Conservation (phyloP, 495 filamentous ascomycete species). For the Hyaloscypha finlandica region DNA sequence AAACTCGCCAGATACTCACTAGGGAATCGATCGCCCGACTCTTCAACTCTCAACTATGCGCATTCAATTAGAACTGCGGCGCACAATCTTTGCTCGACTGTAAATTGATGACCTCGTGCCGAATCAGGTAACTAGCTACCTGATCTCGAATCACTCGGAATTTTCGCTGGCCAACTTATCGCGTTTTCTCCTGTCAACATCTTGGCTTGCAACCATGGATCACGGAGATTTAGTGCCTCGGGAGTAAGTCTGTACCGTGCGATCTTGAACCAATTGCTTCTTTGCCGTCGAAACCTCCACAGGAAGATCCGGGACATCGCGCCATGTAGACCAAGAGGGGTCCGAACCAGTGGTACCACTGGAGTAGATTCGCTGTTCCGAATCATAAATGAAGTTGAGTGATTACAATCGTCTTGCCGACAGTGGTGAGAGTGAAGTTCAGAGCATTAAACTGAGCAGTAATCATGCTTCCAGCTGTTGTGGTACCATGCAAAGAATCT, state of each 20-base stretch:
- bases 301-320: slow-evolving; percentile 26
- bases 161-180: slow-evolving; percentile 12
- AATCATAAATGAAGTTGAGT: too few species aligned
- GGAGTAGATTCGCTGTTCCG: too few species aligned
- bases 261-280: slow-evolving; percentile 37
- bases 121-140: slow-evolving; percentile 45
- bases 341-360: slow-evolving; percentile 32
- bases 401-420: slow-evolving; percentile 5
- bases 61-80: slow-evolving; percentile 45
- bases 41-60: slow-evolving; percentile 44
- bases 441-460: slow-evolving; percentile 31
- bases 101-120: slow-evolving; percentile 42
- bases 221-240: slow-evolving; percentile 16
- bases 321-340: slow-evolving; percentile 35
- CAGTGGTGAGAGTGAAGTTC: slow-evolving; percentile 9
- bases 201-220: not conserved
- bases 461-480: slow-evolving; percentile 28
- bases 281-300: slow-evolving; percentile 27
- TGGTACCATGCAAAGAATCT: not conserved
- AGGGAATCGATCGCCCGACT: slow-evolving; percentile 35
- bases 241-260: slow-evolving; percentile 31
- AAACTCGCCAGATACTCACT: slow-evolving; percentile 38
- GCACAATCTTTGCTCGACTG: slow-evolving; percentile 25
- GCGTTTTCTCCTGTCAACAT: slow-evolving; percentile 5
- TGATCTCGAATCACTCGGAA: slow-evolving; percentile 38